Evolutionary conservation across 352 stramenopile species (phyloP).

Genomic region (Pilasporangium apinafurcum): DNA sequence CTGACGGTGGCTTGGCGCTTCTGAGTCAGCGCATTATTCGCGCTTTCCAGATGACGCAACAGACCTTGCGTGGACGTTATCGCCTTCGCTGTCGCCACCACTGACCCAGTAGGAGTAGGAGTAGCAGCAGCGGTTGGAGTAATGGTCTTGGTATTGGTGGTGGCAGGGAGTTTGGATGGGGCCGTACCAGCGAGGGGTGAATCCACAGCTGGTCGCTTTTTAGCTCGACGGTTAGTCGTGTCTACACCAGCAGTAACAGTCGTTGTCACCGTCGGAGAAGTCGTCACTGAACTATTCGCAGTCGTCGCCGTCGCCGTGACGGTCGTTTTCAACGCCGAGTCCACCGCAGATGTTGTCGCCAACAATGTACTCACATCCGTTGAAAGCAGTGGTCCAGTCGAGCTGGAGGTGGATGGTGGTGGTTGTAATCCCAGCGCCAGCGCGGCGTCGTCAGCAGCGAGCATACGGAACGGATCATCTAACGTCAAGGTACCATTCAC

Average conservation of each 20-base stretch:
- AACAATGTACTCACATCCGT: no score
- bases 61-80: constrained; percentile 53
- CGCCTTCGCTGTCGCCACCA: constrained; percentile 18
- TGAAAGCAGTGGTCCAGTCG: neutral
- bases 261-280: constrained; percentile 1
- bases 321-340: constrained; percentile 10
- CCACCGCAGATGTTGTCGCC: no score
- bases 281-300: constrained; percentile 7
- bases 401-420: neutral
- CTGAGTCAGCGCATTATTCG: constrained; percentile 60
- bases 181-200: constrained; percentile 13
- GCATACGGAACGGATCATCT: constrained; percentile 68
- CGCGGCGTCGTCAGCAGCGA: constrained; percentile 26
- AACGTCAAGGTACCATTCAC: constrained; percentile 8
- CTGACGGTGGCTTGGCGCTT: constrained; percentile 33
- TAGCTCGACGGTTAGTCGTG: constrained; percentile 32
- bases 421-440: neutral
- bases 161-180: neutral
- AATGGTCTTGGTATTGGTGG: constrained; percentile 1
- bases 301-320: constrained; percentile 7
- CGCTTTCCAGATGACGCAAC: constrained; percentile 63
- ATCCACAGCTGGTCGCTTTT: constrained; percentile 45
- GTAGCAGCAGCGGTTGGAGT: neutral
- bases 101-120: neutral
- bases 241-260: constrained; percentile 3